Evolutionary conservation across 768 basidiomycete genomes (phyloP).

Genomic region (Tylopilus felleus): DNA sequence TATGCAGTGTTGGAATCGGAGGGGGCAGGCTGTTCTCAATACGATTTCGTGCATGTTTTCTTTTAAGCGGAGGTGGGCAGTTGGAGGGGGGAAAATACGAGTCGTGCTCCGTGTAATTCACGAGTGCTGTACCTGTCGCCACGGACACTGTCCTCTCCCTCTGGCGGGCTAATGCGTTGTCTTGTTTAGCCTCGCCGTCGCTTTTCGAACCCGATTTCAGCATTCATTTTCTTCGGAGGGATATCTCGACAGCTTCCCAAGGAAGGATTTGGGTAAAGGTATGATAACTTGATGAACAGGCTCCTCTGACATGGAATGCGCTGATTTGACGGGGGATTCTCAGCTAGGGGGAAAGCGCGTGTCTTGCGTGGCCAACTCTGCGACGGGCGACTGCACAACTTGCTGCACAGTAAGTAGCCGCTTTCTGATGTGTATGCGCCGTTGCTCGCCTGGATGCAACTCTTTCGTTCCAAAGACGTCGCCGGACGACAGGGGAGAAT

Average conservation of each 20-base stretch:
- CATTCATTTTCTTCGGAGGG: neutral
- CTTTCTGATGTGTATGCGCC: neutral
- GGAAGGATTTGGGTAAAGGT: neutral
- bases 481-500: neutral
- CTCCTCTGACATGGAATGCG: neutral
- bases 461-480: neutral
- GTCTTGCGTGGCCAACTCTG: neutral
- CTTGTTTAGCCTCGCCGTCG: neutral
- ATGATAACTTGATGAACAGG: neutral
- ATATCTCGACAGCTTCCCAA: neutral
- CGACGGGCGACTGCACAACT: neutral
- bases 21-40: too few species aligned
- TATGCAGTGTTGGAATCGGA: neutral
- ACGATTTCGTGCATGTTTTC: slow-evolving; percentile 10
- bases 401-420: slow-evolving; percentile 1
- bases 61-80: slow-evolving; percentile 16
- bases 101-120: slow-evolving; percentile 3
- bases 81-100: slow-evolving; percentile 20
- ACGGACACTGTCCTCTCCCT: neutral
- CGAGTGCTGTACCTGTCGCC: neutral
- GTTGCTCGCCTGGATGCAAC: slow-evolving; percentile 8
- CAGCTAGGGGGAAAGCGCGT: neutral
- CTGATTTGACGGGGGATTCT: neutral
- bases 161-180: neutral
- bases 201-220: neutral